Evolutionary conservation across 169 alveolate genomes (phyloP).

Genomic region (Plasmodium chabaudi): DNA sequence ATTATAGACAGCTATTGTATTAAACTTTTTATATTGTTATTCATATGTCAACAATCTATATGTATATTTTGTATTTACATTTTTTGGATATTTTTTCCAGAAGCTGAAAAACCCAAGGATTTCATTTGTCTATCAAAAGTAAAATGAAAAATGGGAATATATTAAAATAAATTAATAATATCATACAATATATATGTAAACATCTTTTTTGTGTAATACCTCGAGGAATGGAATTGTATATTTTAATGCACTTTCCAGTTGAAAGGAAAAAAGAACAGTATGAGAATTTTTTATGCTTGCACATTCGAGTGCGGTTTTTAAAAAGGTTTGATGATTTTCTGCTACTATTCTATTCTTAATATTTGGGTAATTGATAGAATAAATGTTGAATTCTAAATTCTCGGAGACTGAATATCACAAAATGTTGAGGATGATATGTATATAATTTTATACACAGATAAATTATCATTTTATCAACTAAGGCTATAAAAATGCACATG

Average conservation of each 20-base stretch:
- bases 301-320: conserved; percentile 57
- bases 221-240: conserved; percentile 59
- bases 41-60: not conserved
- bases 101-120: conserved; percentile 63
- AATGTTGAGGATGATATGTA: not conserved
- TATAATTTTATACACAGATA: not conserved
- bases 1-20: no score
- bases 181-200: not conserved
- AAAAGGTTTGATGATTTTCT: conserved; percentile 25
- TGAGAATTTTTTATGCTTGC: conserved; percentile 27
- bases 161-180: conserved; percentile 3
- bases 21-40: not conserved
- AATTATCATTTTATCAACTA: no score
- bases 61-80: conserved; percentile 10
- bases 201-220: conserved; percentile 11
- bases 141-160: not conserved
- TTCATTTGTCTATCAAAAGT: conserved; percentile 33
- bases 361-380: conserved; percentile 55
- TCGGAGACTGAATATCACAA: conserved; percentile 17
- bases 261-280: conserved; percentile 61
- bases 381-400: conserved; percentile 43
- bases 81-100: conserved; percentile 52
- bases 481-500: no score
- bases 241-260: conserved; percentile 56
- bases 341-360: conserved; percentile 23